Conservation (phyloP, 768 basidiomycete species). For the Clavaria fumosa region DNA sequence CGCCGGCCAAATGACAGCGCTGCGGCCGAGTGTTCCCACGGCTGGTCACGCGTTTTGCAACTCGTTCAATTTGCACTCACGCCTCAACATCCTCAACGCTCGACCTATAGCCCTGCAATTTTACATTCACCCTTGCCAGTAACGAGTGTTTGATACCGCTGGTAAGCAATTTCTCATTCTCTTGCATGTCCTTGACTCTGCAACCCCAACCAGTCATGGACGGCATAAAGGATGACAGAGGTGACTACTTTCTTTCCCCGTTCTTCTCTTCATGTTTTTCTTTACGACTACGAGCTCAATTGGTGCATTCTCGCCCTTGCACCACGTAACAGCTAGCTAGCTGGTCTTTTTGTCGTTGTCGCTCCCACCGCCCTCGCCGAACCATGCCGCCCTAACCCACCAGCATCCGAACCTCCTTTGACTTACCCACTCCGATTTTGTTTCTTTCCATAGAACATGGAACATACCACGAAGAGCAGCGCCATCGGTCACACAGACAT, state of each 20-base stretch:
- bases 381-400: conserved; percentile 24
- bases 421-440: conserved; percentile 35
- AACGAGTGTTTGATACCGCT: no score
- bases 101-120: no score
- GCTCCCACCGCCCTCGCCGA: conserved; percentile 22
- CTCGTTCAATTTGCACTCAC: no score
- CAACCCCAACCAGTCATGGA: no score
- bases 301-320: conserved; percentile 40
- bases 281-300: conserved; percentile 41
- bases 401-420: conserved; percentile 26
- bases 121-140: no score
- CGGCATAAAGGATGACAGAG: conserved; percentile 12
- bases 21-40: no score
- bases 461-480: conserved; percentile 51
- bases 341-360: conserved; percentile 30
- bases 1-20: no score
- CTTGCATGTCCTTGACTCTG: no score
- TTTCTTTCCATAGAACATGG: conserved; percentile 35
- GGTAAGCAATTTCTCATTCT: no score
- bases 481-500: conserved; percentile 52
- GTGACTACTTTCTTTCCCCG: conserved; percentile 14
- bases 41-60: no score
- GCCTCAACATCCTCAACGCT: no score
- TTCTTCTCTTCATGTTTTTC: conserved; percentile 12
- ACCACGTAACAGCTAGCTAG: conserved; percentile 56